Base-by-base conservation (phyloP, 192 early-diverging fungal genomes). In the Backusella westeae region DNA sequence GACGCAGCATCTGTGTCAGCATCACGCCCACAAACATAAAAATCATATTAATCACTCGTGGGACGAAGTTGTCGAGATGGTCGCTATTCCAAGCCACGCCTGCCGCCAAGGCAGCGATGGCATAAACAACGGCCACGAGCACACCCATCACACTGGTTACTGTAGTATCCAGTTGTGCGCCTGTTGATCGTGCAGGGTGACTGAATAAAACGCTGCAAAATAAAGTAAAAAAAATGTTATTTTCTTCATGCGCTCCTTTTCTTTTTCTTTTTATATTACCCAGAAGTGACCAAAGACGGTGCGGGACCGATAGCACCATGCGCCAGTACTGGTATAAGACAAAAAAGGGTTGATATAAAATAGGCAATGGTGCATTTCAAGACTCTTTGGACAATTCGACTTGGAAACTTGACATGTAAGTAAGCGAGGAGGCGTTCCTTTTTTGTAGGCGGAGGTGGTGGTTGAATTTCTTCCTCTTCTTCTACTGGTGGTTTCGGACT, bases 141-240 rank as follows among this genome's bases (percentile, higher is more conserved):
- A 73, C 76, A 56, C 87, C 87, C 14, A 88, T 34, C 2, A 82
- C 69, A 34, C 82, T 74, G 17, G 84, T 85, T 0, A 88, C 38
- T 4, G 87, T 85, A 0, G 84, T 81, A 26, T 88, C 87, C 7
- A 88, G 69, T 52, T 86, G 85, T 7, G 87, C 82, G 3, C 87
- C 87, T 70, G 86, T 80, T 2, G 82, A 85, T 39, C 86, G 78
- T 36, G 80, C 74, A 17, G 86, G 86, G 26, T 87, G 86, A 23
- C 82, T 82, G 46, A 87, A 87, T n/a, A 87, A 66, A 3, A 83
- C 77, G 32, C 56, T 63, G 12, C 26, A 9, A 23, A 56, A 56
- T 19, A 23, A 59, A 23, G 26, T 12, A 59, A 6, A 56, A 56
- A 12, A 4, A 7, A 3, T 42, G 41, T 42, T 17, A 49, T n/a